Evolutionary conservation across 2,329 filamentous ascomycete genomes (phyloP).

Genomic region (Penicillium capsulatum): DNA sequence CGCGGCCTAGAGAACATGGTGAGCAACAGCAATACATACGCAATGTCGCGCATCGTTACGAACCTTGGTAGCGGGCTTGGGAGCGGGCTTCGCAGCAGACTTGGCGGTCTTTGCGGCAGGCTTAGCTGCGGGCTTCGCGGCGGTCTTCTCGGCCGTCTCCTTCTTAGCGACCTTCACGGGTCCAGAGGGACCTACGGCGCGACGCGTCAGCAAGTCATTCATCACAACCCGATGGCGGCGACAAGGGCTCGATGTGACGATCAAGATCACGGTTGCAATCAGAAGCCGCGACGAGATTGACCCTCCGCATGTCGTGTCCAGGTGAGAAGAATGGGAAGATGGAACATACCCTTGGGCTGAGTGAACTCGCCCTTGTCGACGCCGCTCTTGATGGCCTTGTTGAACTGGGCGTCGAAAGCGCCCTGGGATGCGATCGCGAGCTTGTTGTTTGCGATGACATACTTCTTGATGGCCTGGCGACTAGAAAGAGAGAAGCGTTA

Average conservation of each 20-base stretch:
- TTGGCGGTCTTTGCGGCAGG: constrained; percentile 21
- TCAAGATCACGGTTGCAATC: no score
- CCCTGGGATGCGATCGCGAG: constrained; percentile 52
- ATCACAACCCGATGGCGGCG: no score
- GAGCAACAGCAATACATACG: no score
- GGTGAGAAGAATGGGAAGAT: no score
- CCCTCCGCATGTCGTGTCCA: no score
- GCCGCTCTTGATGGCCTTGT: constrained; percentile 75
- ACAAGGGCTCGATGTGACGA: no score
- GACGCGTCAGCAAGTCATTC: constrained; percentile 29
- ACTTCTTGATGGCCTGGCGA: constrained; percentile 71
- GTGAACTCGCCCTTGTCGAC: constrained; percentile 83
- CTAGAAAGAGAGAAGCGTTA: constrained; percentile 40
- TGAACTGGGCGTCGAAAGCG: constrained; percentile 71
- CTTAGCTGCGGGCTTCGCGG: constrained; percentile 30
- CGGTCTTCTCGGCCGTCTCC: constrained; percentile 47
- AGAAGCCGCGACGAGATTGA: no score
- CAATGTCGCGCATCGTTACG: constrained; percentile 25
- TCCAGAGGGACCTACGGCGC: constrained; percentile 66
- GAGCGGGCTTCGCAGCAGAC: constrained; percentile 14
- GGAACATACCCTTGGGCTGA: constrained; percentile 77
- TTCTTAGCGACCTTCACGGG: constrained; percentile 92
- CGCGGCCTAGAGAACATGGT: constrained; percentile 23
- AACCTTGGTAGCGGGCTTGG: constrained; percentile 21
- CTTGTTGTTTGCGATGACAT: constrained; percentile 68